Evolutionary conservation across 2,329 filamentous ascomycete genomes (phyloP).

Genomic region (Sclerotinia sclerotiorum): DNA sequence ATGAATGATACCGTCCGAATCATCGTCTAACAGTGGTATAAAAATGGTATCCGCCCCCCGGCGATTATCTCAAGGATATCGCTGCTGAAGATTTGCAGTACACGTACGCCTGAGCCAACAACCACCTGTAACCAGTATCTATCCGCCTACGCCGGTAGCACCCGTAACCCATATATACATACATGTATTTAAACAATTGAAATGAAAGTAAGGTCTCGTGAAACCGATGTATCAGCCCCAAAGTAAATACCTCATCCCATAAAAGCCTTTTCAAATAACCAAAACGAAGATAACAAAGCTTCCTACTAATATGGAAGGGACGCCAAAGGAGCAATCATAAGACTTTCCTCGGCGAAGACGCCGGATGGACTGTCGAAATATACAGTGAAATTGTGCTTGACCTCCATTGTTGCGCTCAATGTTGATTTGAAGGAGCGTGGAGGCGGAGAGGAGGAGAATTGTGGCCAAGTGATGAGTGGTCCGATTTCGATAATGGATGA

Average conservation of each 20-base stretch:
- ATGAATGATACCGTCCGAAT: not conserved
- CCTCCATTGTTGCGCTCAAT: not conserved
- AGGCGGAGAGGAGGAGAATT: not conserved
- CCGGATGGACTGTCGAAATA: not conserved
- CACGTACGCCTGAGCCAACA: slow-evolving; percentile 7
- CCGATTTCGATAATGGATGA: not conserved
- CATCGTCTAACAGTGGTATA: slow-evolving; percentile 14
- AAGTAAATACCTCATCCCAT: not conserved
- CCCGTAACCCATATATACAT: slow-evolving; percentile 16
- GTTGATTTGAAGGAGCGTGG: not conserved
- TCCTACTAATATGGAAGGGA: not conserved
- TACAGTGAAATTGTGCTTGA: slow-evolving; percentile 8
- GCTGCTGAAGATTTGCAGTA: slow-evolving; percentile 9
- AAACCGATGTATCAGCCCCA: not conserved
- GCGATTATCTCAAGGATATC: slow-evolving; percentile 5
- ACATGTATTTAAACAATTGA: slow-evolving; percentile 12
- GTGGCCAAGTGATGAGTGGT: not conserved
- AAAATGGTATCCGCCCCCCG: slow-evolving; percentile 12
- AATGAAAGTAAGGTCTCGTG: not conserved
- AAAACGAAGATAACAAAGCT: slow-evolving; percentile 11
- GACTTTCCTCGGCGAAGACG: too few relatives aligned
- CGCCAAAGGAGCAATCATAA: not conserved
- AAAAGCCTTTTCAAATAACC: slow-evolving; percentile 12
- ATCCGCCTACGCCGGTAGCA: slow-evolving; percentile 13
- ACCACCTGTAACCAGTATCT: slow-evolving; percentile 13